phyloP scores from a whole-genome alignment of 139 green algal species.

The Ettlia oleoabundans region DNA sequence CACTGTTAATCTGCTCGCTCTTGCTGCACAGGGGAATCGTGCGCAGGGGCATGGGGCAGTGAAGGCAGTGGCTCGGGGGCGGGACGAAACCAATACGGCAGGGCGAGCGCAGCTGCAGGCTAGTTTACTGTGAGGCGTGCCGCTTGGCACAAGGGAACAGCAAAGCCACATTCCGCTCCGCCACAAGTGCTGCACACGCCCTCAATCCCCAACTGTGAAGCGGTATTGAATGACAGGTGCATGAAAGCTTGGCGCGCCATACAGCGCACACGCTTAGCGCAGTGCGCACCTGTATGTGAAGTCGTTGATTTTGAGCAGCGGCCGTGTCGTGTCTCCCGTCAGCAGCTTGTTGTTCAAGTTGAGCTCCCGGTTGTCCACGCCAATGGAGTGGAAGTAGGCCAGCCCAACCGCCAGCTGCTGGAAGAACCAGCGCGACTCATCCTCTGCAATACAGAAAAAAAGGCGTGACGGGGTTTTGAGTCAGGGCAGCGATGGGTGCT shows the following conservation, averaged over 20 bases:
- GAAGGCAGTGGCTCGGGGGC: too few relatives aligned
- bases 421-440: slow-evolving; percentile 84
- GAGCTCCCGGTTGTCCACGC: slow-evolving; percentile 81
- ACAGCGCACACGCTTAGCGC: not conserved
- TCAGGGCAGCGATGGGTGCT: too few relatives aligned
- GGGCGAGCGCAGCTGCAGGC: too few relatives aligned
- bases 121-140: too few relatives aligned
- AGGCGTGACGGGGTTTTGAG: too few relatives aligned
- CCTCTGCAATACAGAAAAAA: slow-evolving; percentile 47
- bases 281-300: slow-evolving; percentile 37
- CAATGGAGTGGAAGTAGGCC: slow-evolving; percentile 67
- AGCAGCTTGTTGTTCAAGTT: slow-evolving; percentile 92
- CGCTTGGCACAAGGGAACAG: too few relatives aligned
- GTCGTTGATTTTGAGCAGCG: slow-evolving; percentile 40
- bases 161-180: too few relatives aligned
- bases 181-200: too few relatives aligned
- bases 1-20: slow-evolving; percentile 52
- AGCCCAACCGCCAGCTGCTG: slow-evolving; percentile 83
- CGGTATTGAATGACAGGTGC: too few relatives aligned
- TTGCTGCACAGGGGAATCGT: slow-evolving; percentile 33
- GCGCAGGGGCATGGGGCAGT: not conserved
- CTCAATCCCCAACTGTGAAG: too few relatives aligned
- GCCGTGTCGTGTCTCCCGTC: slow-evolving; percentile 40
- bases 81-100: too few relatives aligned
- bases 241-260: too few relatives aligned